A percentile compares a stretch with the other conserved stretches of the same genome.
These are phyloP conservation scores for Fusarium armeniacum DNA, from an alignment of 2,329 filamentous ascomycete genomes.

Conservation along the genomic window DNA sequence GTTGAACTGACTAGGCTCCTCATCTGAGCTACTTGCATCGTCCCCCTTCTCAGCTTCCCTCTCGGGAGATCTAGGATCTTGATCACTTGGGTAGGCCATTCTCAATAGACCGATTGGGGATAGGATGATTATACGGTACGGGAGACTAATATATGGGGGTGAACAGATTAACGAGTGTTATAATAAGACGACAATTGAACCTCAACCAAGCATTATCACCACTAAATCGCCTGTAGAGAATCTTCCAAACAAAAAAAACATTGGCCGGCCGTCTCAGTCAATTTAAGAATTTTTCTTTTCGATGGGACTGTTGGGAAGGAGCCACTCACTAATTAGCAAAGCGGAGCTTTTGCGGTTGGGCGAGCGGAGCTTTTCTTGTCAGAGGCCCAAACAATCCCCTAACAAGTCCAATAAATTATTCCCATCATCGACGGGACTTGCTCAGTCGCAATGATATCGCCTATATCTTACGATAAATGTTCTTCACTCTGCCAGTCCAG, in stretches of 20 bases:
- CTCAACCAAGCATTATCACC: neutral
- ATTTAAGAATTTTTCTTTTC: slow-evolving; percentile 2
- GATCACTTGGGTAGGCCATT: neutral
- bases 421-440: neutral
- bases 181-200: neutral
- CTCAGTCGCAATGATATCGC: neutral
- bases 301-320: slow-evolving; percentile 7
- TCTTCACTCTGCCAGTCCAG: neutral
- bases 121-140: neutral
- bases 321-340: slow-evolving; percentile 7
- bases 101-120: neutral
- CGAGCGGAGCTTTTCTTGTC: neutral
- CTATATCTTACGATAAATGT: neutral
- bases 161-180: neutral
- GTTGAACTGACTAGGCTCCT: neutral
- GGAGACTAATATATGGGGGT: neutral
- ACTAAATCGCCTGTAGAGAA: neutral
- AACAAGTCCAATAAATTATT: neutral
- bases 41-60: neutral
- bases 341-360: slow-evolving; percentile 7
- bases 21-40: neutral
- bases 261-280: neutral
- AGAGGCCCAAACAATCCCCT: neutral
- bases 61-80: neutral
- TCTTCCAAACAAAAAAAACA: neutral